These are phyloP conservation scores for Entonaema liquescens DNA, from an alignment of 495 filamentous ascomycete genomes.

Conservation along the genomic window DNA sequence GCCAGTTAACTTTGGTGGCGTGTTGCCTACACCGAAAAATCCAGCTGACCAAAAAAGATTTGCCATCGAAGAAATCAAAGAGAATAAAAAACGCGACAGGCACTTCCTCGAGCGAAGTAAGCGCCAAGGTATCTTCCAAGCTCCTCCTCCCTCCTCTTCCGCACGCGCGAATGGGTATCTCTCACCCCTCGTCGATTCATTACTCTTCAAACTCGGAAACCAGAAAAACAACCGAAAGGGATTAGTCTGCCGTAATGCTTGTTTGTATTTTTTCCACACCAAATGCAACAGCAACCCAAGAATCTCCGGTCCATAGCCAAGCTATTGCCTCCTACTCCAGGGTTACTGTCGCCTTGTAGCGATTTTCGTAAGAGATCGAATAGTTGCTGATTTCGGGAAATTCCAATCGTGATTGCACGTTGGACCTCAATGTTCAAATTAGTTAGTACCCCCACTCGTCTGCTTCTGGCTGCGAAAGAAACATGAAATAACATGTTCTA, in stretches of 20 bases:
- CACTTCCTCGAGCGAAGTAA: constrained; percentile 16
- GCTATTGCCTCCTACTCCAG: constrained; percentile 24
- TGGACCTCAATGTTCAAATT: constrained; percentile 18
- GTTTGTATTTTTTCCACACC: constrained; percentile 11
- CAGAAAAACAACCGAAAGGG: constrained; percentile 26
- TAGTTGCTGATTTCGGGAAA: constrained; percentile 7
- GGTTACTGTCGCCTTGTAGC: constrained; percentile 28
- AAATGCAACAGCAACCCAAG: constrained; percentile 24
- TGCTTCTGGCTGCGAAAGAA: constrained; percentile 32
- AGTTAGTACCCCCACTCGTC: constrained; percentile 22
- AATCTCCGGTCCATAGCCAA: constrained; percentile 30
- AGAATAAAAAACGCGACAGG: constrained; percentile 14
- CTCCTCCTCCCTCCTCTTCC: constrained; percentile 15
- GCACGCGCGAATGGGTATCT: constrained; percentile 33
- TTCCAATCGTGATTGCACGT: constrained; percentile 13
- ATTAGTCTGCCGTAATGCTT: constrained; percentile 23
- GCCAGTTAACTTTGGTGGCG: constrained; percentile 7
- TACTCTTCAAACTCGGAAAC: constrained; percentile 33
- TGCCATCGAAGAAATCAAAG: constrained; percentile 30
- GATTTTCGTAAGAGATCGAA: constrained; percentile 24
- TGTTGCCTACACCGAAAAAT: constrained; percentile 21
- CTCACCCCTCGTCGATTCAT: constrained; percentile 28
- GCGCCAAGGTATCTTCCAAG: constrained; percentile 42
- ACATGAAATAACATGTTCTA: constrained; percentile 40
- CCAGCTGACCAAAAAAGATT: constrained; percentile 21